Conservation (phyloP, 371 early-diverging fungal genomes). For the Quaeritorhiza haematococci region DNA sequence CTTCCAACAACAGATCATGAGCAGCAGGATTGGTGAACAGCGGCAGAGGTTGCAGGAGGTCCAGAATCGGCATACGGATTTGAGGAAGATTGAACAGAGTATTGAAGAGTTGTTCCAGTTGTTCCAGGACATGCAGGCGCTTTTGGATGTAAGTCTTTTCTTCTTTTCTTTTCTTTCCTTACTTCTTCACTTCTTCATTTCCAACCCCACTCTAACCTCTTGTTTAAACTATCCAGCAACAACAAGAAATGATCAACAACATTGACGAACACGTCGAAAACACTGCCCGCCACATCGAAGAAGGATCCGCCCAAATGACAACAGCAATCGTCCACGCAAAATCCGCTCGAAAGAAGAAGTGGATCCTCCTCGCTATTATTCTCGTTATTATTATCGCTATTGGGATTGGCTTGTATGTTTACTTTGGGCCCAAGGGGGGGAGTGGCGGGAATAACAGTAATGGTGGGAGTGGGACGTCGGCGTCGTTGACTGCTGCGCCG, state of each 20-base stretch:
- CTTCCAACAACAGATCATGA: conserved; percentile 51
- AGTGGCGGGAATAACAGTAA: too few species aligned
- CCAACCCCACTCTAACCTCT: background rate
- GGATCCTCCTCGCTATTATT: conserved; percentile 20
- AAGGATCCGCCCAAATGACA: conserved; percentile 25
- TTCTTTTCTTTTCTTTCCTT: background rate
- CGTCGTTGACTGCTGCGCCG: too few species aligned
- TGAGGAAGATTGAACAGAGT: conserved; percentile 51
- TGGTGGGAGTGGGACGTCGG: too few species aligned
- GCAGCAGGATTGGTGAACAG: conserved; percentile 36
- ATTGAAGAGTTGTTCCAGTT: conserved; percentile 50
- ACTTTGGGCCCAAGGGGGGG: too few species aligned
- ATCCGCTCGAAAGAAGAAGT: conserved; percentile 26
- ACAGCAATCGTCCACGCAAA: conserved; percentile 21
- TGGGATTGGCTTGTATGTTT: conserved; percentile 17
- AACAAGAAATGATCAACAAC: conserved; percentile 31
- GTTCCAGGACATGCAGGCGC: conserved; percentile 54
- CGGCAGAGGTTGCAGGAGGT: conserved; percentile 50
- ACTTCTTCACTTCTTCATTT: background rate
- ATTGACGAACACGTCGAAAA: conserved; percentile 30
- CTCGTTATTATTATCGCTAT: conserved; percentile 15
- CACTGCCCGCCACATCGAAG: conserved; percentile 22
- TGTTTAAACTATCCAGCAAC: conserved; percentile 26
- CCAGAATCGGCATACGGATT: conserved; percentile 56
- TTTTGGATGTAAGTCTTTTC: conserved; percentile 39